Evolutionary conservation across 768 basidiomycete species (phyloP).

Genomic region (Hypholoma sublateritium): DNA sequence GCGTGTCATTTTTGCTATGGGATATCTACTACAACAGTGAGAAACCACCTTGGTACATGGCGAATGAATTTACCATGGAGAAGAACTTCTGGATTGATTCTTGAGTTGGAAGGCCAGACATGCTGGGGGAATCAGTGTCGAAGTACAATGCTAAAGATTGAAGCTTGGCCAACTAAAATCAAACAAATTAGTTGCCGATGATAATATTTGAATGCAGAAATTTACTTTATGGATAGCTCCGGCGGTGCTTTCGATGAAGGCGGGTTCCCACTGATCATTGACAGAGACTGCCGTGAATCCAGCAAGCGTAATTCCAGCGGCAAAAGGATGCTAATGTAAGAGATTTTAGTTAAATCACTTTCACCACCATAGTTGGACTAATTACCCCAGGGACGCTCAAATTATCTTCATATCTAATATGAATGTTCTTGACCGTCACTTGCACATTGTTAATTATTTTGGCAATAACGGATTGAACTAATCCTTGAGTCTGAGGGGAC

Average conservation of each 20-base stretch:
- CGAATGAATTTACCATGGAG: slow-evolving; percentile 52
- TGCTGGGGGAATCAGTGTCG: slow-evolving; percentile 84
- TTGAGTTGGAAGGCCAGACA: slow-evolving; percentile 64
- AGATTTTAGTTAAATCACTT: slow-evolving; percentile 3
- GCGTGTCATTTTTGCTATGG: slow-evolving; percentile 44
- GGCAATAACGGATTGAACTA: slow-evolving; percentile 77
- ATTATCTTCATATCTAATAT: slow-evolving; percentile 94
- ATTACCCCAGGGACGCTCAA: slow-evolving; percentile 89
- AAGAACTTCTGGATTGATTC: slow-evolving; percentile 75
- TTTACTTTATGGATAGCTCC: slow-evolving; percentile 87
- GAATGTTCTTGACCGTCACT: slow-evolving; percentile 93
- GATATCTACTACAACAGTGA: slow-evolving; percentile 34
- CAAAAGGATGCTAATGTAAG: slow-evolving; percentile 80
- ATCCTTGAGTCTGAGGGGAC: slow-evolving; percentile 76
- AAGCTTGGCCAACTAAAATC: slow-evolving; percentile 74
- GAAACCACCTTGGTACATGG: background rate
- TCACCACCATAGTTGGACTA: slow-evolving; percentile 8
- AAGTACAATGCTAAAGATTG: slow-evolving; percentile 91
- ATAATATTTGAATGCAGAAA: background rate
- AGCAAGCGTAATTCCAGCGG: slow-evolving; percentile 85
- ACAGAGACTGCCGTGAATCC: slow-evolving; percentile 90
- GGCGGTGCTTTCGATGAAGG: slow-evolving; percentile 89
- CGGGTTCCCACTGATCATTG: slow-evolving; percentile 81
- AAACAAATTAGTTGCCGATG: slow-evolving; percentile 1
- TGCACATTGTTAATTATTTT: slow-evolving; percentile 97